Evolutionary conservation across 108 stramenopile genomes (phyloP).

Genomic region (Discostella stelligeroides): DNA sequence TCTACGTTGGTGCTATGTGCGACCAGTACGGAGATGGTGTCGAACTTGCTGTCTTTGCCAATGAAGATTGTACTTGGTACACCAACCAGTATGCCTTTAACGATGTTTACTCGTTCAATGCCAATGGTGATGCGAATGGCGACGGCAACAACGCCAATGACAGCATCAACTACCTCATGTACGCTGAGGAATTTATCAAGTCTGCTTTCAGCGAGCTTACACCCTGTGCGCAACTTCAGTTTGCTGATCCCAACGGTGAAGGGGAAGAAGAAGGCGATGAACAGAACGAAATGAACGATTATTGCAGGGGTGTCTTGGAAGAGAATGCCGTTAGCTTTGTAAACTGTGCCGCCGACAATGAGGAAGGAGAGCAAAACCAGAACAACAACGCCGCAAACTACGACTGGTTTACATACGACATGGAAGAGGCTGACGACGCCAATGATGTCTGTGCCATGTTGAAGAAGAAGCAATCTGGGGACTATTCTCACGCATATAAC

Average conservation of each 20-base stretch:
- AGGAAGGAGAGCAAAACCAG: constrained; percentile 8
- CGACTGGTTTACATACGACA: constrained; percentile 27
- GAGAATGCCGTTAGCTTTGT: constrained; percentile 16
- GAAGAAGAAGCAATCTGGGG: constrained; percentile 15
- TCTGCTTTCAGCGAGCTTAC: constrained; percentile 18
- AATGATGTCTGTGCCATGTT: constrained; percentile 19
- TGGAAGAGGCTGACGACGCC: constrained; percentile 13
- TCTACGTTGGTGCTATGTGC: constrained; percentile 32
- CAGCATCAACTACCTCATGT: constrained; percentile 13
- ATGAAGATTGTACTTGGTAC: constrained; percentile 25
- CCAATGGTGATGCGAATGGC: constrained; percentile 3
- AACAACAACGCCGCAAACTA: constrained; percentile 9
- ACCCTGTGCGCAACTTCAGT: constrained; percentile 2
- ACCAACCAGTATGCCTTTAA: constrained; percentile 11
- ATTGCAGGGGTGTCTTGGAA: constrained; percentile 20
- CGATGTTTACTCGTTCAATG: constrained; percentile 7
- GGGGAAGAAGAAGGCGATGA: constrained; percentile 14
- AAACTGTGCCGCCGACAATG: constrained; percentile 8
- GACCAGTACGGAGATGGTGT: constrained; percentile 26
- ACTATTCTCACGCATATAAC: constrained; percentile 25
- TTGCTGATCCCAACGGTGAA: constrained; percentile 8
- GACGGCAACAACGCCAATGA: constrained; percentile 8
- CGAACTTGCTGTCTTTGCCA: constrained; percentile 31
- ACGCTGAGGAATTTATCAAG: constrained; percentile 34
- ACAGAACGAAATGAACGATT: constrained; percentile 9